Percentiles rank a stretch among this genome's conserved stretches.
phyloP scores from a whole-genome alignment of 257 asterid species.

The Nicotiana benthamiana region DNA sequence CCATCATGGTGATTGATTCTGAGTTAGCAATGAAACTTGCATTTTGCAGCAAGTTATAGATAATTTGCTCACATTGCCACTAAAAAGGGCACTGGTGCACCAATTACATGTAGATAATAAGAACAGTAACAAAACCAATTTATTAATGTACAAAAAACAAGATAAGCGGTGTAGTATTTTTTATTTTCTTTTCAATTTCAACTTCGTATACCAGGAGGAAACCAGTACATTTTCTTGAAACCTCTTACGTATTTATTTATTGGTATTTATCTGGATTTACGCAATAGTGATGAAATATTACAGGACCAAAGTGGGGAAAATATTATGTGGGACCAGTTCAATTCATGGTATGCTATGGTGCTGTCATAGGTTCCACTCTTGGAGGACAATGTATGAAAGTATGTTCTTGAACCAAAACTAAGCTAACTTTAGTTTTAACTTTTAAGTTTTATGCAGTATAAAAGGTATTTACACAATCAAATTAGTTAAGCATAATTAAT shows the following conservation, averaged over 20 bases:
- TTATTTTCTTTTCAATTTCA: too few species aligned
- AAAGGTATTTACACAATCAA: too few species aligned
- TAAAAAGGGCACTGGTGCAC: not conserved
- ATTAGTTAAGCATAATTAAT: too few species aligned
- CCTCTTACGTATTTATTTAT: not conserved
- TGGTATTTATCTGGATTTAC: not conserved
- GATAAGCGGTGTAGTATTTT: too few species aligned
- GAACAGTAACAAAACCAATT: too few species aligned
- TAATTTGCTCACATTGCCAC: not conserved
- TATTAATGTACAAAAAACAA: too few species aligned
- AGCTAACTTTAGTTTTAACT: too few species aligned
- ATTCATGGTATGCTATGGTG: conserved; percentile 84
- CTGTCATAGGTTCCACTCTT: conserved; percentile 75
- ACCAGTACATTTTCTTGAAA: not conserved
- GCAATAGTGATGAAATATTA: not conserved
- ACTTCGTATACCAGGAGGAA: not conserved
- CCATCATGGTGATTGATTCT: not conserved
- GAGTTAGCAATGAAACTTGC: not conserved
- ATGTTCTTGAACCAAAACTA: not conserved
- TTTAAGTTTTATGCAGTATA: too few species aligned
- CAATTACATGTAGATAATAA: not conserved
- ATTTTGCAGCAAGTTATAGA: not conserved
- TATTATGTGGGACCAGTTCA: conserved; percentile 83
- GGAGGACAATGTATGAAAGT: conserved; percentile 96
- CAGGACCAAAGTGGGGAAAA: conserved; percentile 75